Evolutionary conservation across 805 yeast species (phyloP).

Genomic region (Yarrowia osloensis): DNA sequence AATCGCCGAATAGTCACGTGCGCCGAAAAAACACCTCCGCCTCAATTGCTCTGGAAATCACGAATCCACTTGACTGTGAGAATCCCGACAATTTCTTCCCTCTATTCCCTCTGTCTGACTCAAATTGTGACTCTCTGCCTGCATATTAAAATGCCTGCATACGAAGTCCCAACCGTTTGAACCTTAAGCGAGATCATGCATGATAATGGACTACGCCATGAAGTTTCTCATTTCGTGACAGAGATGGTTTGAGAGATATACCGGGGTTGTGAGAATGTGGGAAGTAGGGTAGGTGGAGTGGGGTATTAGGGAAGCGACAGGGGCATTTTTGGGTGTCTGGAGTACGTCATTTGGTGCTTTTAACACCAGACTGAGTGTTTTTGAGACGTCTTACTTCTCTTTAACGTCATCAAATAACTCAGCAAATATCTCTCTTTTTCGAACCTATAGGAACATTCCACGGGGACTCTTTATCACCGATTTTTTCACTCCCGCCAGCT

Average conservation of each 20-base stretch:
- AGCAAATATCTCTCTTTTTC: neutral
- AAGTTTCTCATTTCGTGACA: neutral
- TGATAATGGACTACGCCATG: neutral
- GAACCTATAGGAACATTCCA: neutral
- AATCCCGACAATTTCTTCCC: too few relatives aligned
- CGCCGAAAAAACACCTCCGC: neutral
- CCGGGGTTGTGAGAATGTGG: too few relatives aligned
- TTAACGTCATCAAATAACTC: too few relatives aligned
- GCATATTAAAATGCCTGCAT: conserved; percentile 8
- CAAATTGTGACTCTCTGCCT: neutral
- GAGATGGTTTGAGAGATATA: neutral
- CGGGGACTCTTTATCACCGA: neutral
- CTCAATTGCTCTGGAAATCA: neutral
- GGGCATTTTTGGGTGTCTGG: too few relatives aligned
- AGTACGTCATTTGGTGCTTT: too few relatives aligned
- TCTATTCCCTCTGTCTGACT: neutral
- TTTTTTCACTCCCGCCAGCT: neutral
- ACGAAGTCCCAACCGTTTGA: conserved; percentile 5
- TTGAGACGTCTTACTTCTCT: too few relatives aligned
- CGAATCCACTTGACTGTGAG: too few relatives aligned
- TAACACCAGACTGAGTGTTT: too few relatives aligned
- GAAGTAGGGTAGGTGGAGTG: too few relatives aligned
- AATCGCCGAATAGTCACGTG: neutral
- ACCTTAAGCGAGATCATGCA: conserved; percentile 7
- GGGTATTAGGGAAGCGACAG: too few relatives aligned